Percentiles rank a stretch among this genome's conserved stretches.
phyloP scores from a whole-genome alignment of 2,329 filamentous ascomycete genomes.

The Paraphaeosphaeria sporulosa region DNA sequence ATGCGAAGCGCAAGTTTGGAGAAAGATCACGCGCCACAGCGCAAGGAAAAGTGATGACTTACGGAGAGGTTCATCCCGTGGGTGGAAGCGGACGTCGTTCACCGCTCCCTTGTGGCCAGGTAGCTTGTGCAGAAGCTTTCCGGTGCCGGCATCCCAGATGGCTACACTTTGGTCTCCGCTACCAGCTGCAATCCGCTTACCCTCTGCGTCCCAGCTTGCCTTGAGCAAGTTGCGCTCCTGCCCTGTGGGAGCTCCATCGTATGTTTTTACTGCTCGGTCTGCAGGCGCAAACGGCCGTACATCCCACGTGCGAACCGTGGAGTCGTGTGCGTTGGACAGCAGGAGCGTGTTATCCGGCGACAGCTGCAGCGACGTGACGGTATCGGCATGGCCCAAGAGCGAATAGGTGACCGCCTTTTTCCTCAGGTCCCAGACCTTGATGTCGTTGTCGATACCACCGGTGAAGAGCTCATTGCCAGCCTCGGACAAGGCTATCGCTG shows the following conservation, averaged over 20 bases:
- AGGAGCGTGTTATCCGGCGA: conserved; percentile 92
- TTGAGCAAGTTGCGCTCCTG: conserved; percentile 91
- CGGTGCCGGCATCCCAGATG: conserved; percentile 88
- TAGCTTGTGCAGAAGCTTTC: conserved; percentile 91
- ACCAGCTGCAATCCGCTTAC: conserved; percentile 86
- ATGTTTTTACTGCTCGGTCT: conserved; percentile 83
- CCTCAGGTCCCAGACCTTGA: conserved; percentile 95
- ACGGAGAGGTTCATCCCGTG: conserved; percentile 85
- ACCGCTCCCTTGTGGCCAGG: conserved; percentile 95
- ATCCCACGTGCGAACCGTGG: conserved; percentile 94
- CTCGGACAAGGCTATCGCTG: conserved; percentile 88
- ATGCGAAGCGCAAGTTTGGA: not conserved
- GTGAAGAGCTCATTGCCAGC: conserved; percentile 95
- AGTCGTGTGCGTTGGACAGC: conserved; percentile 92
- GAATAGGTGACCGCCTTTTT: conserved; percentile 90
- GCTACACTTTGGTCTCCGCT: conserved; percentile 90
- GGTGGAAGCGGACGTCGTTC: conserved; percentile 92
- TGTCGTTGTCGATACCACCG: conserved; percentile 95
- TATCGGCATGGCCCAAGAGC: conserved; percentile 89
- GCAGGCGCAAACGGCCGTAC: conserved; percentile 92
- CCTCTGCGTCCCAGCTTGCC: conserved; percentile 87
- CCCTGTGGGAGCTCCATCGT: conserved; percentile 87
- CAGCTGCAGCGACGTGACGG: conserved; percentile 86
- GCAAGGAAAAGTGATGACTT: conserved; percentile 56
- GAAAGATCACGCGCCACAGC: conserved; percentile 10